phyloP scores from a whole-genome alignment of 2,329 filamentous ascomycete genomes.

The Pseudocercospora ulei region DNA sequence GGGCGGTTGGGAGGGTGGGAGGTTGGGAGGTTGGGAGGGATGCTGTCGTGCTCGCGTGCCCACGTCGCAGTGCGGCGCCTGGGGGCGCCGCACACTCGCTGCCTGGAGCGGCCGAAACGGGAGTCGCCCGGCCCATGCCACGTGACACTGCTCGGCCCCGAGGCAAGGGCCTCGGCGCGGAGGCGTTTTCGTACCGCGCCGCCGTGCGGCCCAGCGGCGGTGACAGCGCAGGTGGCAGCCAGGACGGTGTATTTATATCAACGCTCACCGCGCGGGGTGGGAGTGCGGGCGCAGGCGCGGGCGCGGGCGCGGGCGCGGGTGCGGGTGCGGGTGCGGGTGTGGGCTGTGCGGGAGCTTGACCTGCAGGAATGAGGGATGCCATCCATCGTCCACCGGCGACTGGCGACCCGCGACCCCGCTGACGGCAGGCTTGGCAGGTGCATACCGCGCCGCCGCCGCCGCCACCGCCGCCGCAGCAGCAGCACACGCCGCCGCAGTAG shows the following conservation, averaged over 20 bases:
- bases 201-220: conserved; percentile 21
- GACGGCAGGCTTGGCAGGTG: too few species aligned
- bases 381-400: too few species aligned
- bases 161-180: conserved; percentile 8
- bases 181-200: conserved; percentile 13
- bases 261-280: conserved; percentile 6
- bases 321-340: too few species aligned
- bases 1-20: conserved; percentile 3
- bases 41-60: conserved; percentile 11
- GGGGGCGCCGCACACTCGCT: conserved; percentile 9
- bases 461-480: too few species aligned
- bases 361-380: too few species aligned
- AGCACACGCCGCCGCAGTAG: not conserved
- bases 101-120: conserved; percentile 10
- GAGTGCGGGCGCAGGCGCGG: not conserved
- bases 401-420: too few species aligned
- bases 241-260: conserved; percentile 15
- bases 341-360: too few species aligned
- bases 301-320: too few species aligned
- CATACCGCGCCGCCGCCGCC: too few species aligned
- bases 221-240: conserved; percentile 30
- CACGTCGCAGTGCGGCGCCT: conserved; percentile 6
- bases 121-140: conserved; percentile 18
- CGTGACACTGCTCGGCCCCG: conserved; percentile 24
- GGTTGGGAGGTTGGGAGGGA: conserved; percentile 10